Evolutionary conservation across 371 early-diverging fungal species (phyloP).

Genomic region (Mortierella polycephala): DNA sequence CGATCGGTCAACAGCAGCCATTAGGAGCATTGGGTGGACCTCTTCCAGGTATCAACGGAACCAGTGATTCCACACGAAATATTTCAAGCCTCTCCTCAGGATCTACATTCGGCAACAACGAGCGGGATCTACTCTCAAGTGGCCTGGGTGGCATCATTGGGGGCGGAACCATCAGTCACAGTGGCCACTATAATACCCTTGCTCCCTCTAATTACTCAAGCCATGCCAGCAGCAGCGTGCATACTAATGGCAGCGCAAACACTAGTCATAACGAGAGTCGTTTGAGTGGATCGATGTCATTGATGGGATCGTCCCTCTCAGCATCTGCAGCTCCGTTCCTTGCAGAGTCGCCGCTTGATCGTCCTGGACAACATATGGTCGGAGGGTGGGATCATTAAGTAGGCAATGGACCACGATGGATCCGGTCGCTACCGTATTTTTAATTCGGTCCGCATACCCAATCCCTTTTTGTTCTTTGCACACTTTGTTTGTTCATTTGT

Average conservation of each 20-base stretch:
- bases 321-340: conserved; percentile 39
- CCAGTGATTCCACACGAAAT: conserved; percentile 3
- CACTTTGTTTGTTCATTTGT: not conserved
- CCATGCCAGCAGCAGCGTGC: not conserved
- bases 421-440: not conserved
- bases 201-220: conserved; percentile 7
- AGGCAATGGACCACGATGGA: not conserved
- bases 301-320: conserved; percentile 24
- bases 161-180: conserved; percentile 51
- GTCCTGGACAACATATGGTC: conserved; percentile 35
- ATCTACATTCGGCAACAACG: conserved; percentile 24
- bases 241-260: not conserved
- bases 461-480: not conserved
- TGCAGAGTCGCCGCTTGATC: conserved; percentile 27
- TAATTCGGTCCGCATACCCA: too few relatives aligned
- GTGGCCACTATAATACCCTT: conserved; percentile 10
- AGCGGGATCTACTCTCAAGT: conserved; percentile 46
- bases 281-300: not conserved
- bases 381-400: conserved; percentile 44
- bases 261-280: not conserved
- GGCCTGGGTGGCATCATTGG: conserved; percentile 51
- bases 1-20: conserved; percentile 23
- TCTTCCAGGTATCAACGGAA: not conserved
- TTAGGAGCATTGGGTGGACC: conserved; percentile 11
- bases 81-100: conserved; percentile 19